phyloP scores from a whole-genome alignment of 1,139 yeast genomes.

The Yamadazyma sp. region DNA sequence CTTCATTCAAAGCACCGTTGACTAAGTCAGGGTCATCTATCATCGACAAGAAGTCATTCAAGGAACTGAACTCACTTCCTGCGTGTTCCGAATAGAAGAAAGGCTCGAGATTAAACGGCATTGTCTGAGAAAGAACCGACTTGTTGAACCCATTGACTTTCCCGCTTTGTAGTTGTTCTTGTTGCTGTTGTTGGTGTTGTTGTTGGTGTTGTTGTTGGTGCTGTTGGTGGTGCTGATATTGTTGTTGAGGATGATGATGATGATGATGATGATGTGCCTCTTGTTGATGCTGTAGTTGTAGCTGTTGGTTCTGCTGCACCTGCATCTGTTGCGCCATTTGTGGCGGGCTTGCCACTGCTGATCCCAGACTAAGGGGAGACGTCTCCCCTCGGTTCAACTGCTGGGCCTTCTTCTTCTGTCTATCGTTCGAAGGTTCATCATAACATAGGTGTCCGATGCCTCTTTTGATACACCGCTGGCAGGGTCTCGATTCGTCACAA shows the following conservation, averaged over 20 bases:
- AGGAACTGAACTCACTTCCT: conserved; percentile 87
- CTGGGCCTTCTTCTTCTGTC: conserved; percentile 44
- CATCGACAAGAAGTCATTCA: conserved; percentile 87
- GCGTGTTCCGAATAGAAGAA: conserved; percentile 89
- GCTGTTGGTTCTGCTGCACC: too few relatives aligned
- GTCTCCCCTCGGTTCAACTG: conserved; percentile 18
- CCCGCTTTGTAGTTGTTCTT: background rate
- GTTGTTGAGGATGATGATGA: too few relatives aligned
- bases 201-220: conserved; percentile 4
- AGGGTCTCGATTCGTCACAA: conserved; percentile 85
- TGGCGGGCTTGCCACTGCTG: conserved; percentile 1
- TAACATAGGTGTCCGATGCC: conserved; percentile 89
- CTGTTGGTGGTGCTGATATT: background rate
- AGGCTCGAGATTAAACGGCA: conserved; percentile 63
- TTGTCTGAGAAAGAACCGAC: conserved; percentile 43
- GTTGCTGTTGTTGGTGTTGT: conserved; percentile 1
- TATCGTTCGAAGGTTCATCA: conserved; percentile 62
- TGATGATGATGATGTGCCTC: too few relatives aligned
- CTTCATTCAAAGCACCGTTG: conserved; percentile 48
- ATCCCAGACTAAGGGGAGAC: conserved; percentile 6
- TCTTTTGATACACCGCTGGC: conserved; percentile 82
- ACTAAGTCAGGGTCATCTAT: conserved; percentile 79
- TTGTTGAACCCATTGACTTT: conserved; percentile 18
- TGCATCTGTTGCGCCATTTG: background rate
- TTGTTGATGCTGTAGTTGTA: background rate